Evolutionary conservation across 2,329 filamentous ascomycete species (phyloP), one percentile per base, ranked within the genome.

Genomic region (Hypoxylon sp.): DNA sequence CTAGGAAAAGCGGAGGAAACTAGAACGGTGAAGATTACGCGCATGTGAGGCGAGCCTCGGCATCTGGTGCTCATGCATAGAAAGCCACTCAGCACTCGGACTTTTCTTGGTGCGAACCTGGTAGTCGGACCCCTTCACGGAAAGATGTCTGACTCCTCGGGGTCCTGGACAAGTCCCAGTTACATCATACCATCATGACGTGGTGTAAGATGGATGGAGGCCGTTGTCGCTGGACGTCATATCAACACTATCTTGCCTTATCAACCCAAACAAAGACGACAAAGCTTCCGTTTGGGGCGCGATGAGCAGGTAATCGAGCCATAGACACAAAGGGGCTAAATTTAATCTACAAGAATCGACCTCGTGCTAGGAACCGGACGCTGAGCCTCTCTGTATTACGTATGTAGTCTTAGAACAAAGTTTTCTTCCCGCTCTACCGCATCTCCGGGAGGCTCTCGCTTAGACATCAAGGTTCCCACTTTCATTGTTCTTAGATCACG

Each of bases 371-470:
- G 28, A 32, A 48, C 25, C 5, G n/a, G 30, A 41, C 28, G 49
- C 61, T 56, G 62, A 65, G 62, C 62, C 62, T 56, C 62, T 56
- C 43, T 32, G 19, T 7, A 55, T 65, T 65, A 65, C 62, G 62
- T 60, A 56, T 53, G 14, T 19, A 38, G 56, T 59, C 55, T 21
- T 49, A 23, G 34, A 45, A 57, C 43, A 63, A 57, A 63, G 45
- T 55, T 59, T 59, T 46, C 14, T 25, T 49, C 34, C 57, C 41
- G 32, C 51, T 17, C n/a, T 61, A 57, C 50, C 58, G 38, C 45
- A 34, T 34, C 43, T 19, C 34, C 48, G 28, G 25, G 32, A 38
- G 57, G 41, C 46, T 61, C 17, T 56, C 51, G 59, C 60, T 55
- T 48, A 57, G 43, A 10, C 48, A 25, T 19, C 28, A 45, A 23